Conservation (phyloP, 2,329 filamentous ascomycete species). For the Colletotrichum echinochloae region DNA sequence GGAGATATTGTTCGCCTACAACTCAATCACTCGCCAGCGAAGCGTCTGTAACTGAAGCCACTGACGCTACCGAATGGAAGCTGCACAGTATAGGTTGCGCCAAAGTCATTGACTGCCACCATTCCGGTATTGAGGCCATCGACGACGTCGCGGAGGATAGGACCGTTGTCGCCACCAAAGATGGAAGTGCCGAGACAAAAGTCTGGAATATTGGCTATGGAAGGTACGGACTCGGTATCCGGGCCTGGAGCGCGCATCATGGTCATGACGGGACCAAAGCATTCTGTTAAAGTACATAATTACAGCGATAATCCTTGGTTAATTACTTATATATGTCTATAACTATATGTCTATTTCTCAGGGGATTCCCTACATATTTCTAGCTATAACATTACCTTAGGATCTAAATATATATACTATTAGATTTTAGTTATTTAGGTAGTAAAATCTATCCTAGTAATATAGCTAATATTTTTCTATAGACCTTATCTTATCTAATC, state of each 20-base stretch:
- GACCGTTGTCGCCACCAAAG: conserved; percentile 76
- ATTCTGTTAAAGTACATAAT: too few relatives aligned
- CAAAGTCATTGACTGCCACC: conserved; percentile 97
- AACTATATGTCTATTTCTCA: too few relatives aligned
- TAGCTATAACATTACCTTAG: too few relatives aligned
- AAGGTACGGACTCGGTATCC: conserved; percentile 71
- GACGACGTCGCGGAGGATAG: conserved; percentile 73
- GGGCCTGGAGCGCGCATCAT: conserved; percentile 80
- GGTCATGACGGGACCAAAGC: conserved; percentile 92
- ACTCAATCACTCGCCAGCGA: conserved; percentile 89
- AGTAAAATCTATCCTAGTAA: too few relatives aligned
- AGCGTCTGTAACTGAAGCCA: conserved; percentile 91
- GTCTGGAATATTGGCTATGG: conserved; percentile 83
- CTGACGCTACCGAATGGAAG: conserved; percentile 93
- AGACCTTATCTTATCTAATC: too few relatives aligned
- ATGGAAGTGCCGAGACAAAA: conserved; percentile 92
- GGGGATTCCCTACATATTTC: too few relatives aligned
- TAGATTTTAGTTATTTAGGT: too few relatives aligned
- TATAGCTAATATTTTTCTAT: too few relatives aligned
- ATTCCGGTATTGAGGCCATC: conserved; percentile 82
- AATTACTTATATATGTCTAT: too few relatives aligned
- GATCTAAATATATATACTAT: too few relatives aligned
- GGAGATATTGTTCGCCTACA: too few relatives aligned
- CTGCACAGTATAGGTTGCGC: conserved; percentile 91
- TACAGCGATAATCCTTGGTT: too few relatives aligned